Evolutionary conservation across 2,329 filamentous ascomycete genomes (phyloP).

Genomic region (Penicillium sp.): DNA sequence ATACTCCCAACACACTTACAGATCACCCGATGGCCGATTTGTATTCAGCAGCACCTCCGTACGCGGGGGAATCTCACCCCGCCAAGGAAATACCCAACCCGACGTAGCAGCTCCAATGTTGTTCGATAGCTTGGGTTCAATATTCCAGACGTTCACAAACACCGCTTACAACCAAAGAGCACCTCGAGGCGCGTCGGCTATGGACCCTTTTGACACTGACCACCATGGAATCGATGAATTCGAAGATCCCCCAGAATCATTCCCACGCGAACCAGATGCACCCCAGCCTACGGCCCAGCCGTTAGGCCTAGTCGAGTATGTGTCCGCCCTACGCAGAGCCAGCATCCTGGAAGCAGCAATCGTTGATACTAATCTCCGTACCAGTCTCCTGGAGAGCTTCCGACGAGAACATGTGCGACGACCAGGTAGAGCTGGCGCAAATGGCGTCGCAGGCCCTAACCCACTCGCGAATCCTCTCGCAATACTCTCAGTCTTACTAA

Average conservation of each 20-base stretch:
- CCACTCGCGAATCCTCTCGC: conserved; percentile 51
- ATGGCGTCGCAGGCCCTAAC: conserved; percentile 24
- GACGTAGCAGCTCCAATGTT: conserved; percentile 29
- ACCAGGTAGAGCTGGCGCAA: conserved; percentile 14
- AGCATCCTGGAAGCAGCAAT: not conserved
- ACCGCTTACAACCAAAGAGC: conserved; percentile 23
- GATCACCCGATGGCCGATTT: conserved; percentile 50
- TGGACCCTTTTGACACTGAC: conserved; percentile 9
- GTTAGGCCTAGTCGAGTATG: conserved; percentile 51
- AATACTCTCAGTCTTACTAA: conserved; percentile 44
- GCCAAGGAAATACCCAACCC: conserved; percentile 15
- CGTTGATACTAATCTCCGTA: conserved; percentile 5
- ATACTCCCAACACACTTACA: conserved; percentile 38
- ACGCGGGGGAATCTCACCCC: conserved; percentile 18
- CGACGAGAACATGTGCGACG: conserved; percentile 16
- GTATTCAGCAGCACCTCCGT: conserved; percentile 38
- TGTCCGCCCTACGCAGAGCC: conserved; percentile 6
- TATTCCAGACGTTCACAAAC: conserved; percentile 49
- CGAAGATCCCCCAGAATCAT: conserved; percentile 35
- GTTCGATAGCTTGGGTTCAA: conserved; percentile 42
- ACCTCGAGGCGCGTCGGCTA: conserved; percentile 1
- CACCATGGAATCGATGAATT: conserved; percentile 6
- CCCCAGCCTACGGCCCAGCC: conserved; percentile 50
- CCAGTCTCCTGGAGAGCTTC: conserved; percentile 31
- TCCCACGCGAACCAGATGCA: conserved; percentile 53